These are phyloP conservation scores for Tetracladium setigerum DNA, from an alignment of 495 filamentous ascomycete genomes.

Conservation along the genomic window DNA sequence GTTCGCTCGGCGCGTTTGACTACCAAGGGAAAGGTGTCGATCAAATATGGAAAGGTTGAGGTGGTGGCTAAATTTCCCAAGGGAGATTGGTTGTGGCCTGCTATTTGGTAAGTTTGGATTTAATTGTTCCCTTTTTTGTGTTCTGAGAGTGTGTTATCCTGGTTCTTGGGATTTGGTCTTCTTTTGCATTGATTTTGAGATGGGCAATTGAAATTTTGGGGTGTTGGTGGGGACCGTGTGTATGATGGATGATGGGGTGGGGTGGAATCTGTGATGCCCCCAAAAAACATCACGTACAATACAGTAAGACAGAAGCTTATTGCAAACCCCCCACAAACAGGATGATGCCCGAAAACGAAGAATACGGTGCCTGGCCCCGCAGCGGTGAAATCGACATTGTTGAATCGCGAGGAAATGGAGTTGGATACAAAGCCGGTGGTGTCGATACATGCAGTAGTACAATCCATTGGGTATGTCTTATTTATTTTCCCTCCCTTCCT, in stretches of 20 bases:
- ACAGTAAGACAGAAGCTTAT: too few species aligned
- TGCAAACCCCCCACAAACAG: neutral
- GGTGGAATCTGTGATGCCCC: too few species aligned
- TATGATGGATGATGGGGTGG: too few species aligned
- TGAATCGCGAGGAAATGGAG: constrained; percentile 22
- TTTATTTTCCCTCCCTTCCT: neutral
- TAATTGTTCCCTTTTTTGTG: neutral
- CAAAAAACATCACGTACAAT: neutral
- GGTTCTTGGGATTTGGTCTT: too few species aligned
- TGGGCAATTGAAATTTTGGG: too few species aligned
- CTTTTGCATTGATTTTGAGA: too few species aligned
- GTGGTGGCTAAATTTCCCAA: constrained; percentile 35
- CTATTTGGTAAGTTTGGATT: constrained; percentile 25
- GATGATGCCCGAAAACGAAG: constrained; percentile 33
- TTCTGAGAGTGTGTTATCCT: too few species aligned
- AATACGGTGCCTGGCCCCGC: constrained; percentile 29
- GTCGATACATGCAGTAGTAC: constrained; percentile 17
- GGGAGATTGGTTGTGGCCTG: constrained; percentile 38
- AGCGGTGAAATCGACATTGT: constrained; percentile 29
- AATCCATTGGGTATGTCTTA: constrained; percentile 21
- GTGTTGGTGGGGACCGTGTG: too few species aligned
- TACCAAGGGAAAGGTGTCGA: constrained; percentile 31
- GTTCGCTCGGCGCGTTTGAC: constrained; percentile 32
- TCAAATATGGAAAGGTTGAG: constrained; percentile 35
- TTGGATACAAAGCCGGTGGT: constrained; percentile 7